phyloP scores from a whole-genome alignment of 805 yeast genomes.

The Saccharomycopsis oosterbeekiorum region DNA sequence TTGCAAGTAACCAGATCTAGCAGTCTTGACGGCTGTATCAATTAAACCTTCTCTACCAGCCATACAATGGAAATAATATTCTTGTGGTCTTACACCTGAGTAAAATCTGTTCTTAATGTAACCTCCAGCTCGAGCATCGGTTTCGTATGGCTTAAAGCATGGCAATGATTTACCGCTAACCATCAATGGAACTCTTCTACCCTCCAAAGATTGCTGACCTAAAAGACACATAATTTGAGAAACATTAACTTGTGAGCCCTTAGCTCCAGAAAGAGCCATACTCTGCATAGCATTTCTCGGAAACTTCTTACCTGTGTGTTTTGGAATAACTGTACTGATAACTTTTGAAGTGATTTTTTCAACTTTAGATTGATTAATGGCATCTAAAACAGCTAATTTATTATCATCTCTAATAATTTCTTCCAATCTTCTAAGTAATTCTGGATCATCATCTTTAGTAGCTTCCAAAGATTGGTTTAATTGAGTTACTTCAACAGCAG shows the following conservation, averaged over 20 bases:
- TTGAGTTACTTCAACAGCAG: slow-evolving; percentile 92
- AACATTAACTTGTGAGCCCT: slow-evolving; percentile 96
- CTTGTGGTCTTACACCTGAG: slow-evolving; percentile 96
- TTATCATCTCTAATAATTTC: slow-evolving; percentile 90
- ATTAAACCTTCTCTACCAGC: slow-evolving; percentile 99
- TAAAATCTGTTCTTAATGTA: slow-evolving; percentile 94
- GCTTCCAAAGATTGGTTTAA: slow-evolving; percentile 37
- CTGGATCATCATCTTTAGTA: slow-evolving; percentile 48
- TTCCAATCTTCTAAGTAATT: slow-evolving; percentile 78
- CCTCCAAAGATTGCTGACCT: slow-evolving; percentile 98
- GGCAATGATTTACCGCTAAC: slow-evolving; percentile 97
- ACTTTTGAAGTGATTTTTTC: slow-evolving; percentile 90
- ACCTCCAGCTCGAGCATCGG: slow-evolving; percentile 98
- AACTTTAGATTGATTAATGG: slow-evolving; percentile 88
- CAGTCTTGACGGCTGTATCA: slow-evolving; percentile 98
- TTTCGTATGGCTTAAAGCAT: slow-evolving; percentile 91
- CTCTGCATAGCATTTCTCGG: slow-evolving; percentile 97
- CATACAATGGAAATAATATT: slow-evolving; percentile 99
- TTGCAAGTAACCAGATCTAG: slow-evolving; percentile 96
- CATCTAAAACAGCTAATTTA: slow-evolving; percentile 89
- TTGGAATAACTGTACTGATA: slow-evolving; percentile 90
- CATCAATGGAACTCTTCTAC: slow-evolving; percentile 99
- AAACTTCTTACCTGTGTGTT: slow-evolving; percentile 89
- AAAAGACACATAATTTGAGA: slow-evolving; percentile 98
- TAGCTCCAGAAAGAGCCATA: slow-evolving; percentile 98